These are phyloP conservation scores for Daldinia childiae DNA, from an alignment of 495 filamentous ascomycete genomes.

Conservation along the genomic window DNA sequence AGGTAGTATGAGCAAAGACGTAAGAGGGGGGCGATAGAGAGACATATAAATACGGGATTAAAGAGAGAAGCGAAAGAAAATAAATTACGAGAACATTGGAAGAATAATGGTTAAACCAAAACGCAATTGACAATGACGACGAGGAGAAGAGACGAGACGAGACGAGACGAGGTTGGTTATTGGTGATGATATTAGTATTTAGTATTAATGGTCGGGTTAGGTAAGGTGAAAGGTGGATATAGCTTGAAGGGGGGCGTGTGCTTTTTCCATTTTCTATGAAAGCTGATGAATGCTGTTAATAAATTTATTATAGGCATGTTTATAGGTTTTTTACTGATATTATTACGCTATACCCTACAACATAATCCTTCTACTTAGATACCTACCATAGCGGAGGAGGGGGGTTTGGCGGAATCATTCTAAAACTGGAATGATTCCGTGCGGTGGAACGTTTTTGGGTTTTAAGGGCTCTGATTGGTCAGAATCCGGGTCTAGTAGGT, in stretches of 20 bases:
- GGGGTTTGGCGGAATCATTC: too few species aligned
- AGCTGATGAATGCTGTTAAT: neutral
- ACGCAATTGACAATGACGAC: slow-evolving; percentile 30
- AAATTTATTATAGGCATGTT: neutral
- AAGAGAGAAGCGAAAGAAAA: slow-evolving; percentile 36
- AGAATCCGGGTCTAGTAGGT: too few species aligned
- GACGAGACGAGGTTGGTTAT: slow-evolving; percentile 7
- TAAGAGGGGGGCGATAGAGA: slow-evolving; percentile 40
- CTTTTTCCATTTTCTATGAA: neutral
- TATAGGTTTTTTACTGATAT: neutral
- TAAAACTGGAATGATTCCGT: too few species aligned
- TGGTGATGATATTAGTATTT: slow-evolving; percentile 30
- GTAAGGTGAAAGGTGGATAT: slow-evolving; percentile 22
- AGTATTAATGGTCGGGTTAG: slow-evolving; percentile 13
- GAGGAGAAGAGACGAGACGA: slow-evolving; percentile 12
- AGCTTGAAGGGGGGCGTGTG: slow-evolving; percentile 4
- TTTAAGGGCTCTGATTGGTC: too few species aligned
- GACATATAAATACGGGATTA: slow-evolving; percentile 45
- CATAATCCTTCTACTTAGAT: neutral
- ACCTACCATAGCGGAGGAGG: too few species aligned
- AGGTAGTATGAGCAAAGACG: slow-evolving; percentile 26
- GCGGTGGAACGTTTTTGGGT: too few species aligned
- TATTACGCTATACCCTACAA: neutral
- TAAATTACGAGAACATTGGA: slow-evolving; percentile 33
- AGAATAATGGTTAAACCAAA: slow-evolving; percentile 27